A percentile compares a stretch with the other conserved stretches of the same genome.
These are phyloP conservation scores for Eucalyptus urophylla DNA, from an alignment of 345 rosid species.

Conservation along the genomic window DNA sequence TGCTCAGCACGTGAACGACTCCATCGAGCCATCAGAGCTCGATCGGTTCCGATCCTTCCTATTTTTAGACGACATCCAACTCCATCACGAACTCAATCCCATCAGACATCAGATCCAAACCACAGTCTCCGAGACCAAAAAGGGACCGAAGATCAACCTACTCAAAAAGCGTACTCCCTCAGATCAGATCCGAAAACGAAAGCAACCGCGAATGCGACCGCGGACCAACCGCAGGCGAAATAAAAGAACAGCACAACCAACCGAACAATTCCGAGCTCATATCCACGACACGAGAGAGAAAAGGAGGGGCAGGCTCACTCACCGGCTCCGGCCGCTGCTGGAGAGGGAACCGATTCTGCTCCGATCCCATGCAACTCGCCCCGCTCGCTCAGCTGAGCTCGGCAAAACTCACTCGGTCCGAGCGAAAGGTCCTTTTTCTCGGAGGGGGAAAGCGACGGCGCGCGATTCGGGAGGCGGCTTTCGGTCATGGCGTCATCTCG, in stretches of 20 bases:
- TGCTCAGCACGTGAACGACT: neutral
- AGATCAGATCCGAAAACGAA: neutral
- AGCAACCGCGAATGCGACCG: neutral
- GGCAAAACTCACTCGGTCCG: neutral
- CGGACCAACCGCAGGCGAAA: neutral
- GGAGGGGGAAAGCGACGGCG: neutral
- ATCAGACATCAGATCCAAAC: neutral
- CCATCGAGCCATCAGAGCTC: neutral
- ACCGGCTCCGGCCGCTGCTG: conserved; percentile 41
- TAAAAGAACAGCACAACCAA: neutral
- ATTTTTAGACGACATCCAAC: neutral
- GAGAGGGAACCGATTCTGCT: conserved; percentile 63
- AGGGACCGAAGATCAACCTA: neutral
- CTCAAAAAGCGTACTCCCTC: neutral
- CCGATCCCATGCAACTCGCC: conserved; percentile 27
- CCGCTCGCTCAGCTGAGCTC: neutral
- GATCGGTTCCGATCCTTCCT: neutral
- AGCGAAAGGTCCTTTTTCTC: neutral
- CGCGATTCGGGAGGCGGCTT: neutral
- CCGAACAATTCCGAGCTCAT: neutral
- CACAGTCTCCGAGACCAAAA: neutral
- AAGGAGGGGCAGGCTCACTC: neutral
- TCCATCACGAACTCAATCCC: neutral
- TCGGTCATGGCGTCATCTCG: neutral
- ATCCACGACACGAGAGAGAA: neutral